Base-by-base conservation (phyloP, 1,139 yeast genomes). In the Hansenula lynferdii region DNA sequence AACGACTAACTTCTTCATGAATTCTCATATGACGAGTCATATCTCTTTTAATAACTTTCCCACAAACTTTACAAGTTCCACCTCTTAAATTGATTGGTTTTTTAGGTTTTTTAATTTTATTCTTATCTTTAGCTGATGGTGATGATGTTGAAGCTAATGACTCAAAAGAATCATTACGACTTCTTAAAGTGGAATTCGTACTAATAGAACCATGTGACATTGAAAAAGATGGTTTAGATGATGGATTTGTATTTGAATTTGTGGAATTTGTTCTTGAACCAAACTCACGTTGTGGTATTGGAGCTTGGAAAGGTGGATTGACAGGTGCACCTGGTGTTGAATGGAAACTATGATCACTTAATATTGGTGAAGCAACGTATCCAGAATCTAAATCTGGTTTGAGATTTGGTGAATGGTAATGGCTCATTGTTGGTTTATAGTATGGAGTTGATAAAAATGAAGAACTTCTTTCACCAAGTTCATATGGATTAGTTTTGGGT, bases 21-120 rank as follows among this genome's bases (percentile, higher is more conserved):
- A 82, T 80, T 41, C 86, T 60, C 67, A 77, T 62, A 51, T 80
- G 87, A 34, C 87, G 62, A 1, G 81, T 69, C 68, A 80, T 67
- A 54, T 80, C 87, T 43, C 87, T 64, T 14, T 75, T 66, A 41
- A 80, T 77, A 40, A 67, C 59, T 48, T 75, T 76, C 17, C 75
- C 72, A 58, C 87, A 80, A n/a, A 76, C 61, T 3, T 62, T 65
- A 53, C 86, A 80, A 16, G 59, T 61, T 9, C 42, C 42, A 8
- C 37, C 34, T 37, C 37, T 39, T 10, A 30, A 17, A 23, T 31
- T 31, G 9, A 17, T 9, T 17, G 28, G 28, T 17, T 31, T 31
- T 11, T 28, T 30, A 9, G 28, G 28, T n/a, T 31, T 31, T 18
- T 28, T 30, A 14, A n/a, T 24, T 24, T 18, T 37, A 7, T 30